These are phyloP conservation scores for Suillus fuscotomentosus DNA, from an alignment of 768 basidiomycete species.

Conservation along the genomic window DNA sequence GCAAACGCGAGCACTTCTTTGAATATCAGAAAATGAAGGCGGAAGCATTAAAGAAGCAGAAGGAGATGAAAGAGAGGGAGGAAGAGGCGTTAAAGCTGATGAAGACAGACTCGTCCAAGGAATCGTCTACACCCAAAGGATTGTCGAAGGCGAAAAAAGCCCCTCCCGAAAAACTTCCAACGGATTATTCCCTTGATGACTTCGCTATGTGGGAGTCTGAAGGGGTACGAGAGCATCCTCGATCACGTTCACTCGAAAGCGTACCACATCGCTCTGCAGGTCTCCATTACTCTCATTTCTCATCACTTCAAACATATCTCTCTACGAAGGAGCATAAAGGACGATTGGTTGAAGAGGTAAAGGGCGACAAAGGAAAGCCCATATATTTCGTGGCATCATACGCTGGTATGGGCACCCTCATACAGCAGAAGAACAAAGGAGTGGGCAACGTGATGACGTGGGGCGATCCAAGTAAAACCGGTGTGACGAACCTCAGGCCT, in stretches of 20 bases:
- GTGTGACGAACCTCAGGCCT: slow-evolving; percentile 30
- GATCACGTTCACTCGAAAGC: slow-evolving; percentile 48
- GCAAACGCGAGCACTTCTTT: slow-evolving; percentile 54
- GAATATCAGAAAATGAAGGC: slow-evolving; percentile 28
- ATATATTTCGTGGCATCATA: slow-evolving; percentile 28
- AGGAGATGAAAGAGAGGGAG: background rate
- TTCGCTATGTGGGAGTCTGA: slow-evolving; percentile 28
- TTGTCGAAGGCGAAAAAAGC: slow-evolving; percentile 9
- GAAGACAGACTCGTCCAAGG: background rate
- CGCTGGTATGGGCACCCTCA: slow-evolving; percentile 27
- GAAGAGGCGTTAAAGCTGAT: slow-evolving; percentile 4
- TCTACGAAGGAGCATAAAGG: slow-evolving; percentile 56
- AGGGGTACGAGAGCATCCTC: slow-evolving; percentile 17
- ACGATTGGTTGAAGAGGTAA: slow-evolving; percentile 44
- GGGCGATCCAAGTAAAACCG: slow-evolving; percentile 28
- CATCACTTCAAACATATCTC: slow-evolving; percentile 53
- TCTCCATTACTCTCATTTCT: slow-evolving; percentile 55
- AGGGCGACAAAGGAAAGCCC: slow-evolving; percentile 10
- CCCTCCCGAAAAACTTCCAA: slow-evolving; percentile 1
- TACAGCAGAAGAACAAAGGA: slow-evolving; percentile 18
- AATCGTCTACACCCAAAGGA: slow-evolving; percentile 12
- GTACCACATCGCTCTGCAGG: slow-evolving; percentile 65
- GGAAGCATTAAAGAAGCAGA: slow-evolving; percentile 11
- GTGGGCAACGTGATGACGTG: slow-evolving; percentile 20
- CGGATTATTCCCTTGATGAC: slow-evolving; percentile 36